Percentiles rank a stretch among this genome's conserved stretches.
These are phyloP conservation scores for Trametes punicea DNA, from an alignment of 768 basidiomycete species.

Conservation along the genomic window DNA sequence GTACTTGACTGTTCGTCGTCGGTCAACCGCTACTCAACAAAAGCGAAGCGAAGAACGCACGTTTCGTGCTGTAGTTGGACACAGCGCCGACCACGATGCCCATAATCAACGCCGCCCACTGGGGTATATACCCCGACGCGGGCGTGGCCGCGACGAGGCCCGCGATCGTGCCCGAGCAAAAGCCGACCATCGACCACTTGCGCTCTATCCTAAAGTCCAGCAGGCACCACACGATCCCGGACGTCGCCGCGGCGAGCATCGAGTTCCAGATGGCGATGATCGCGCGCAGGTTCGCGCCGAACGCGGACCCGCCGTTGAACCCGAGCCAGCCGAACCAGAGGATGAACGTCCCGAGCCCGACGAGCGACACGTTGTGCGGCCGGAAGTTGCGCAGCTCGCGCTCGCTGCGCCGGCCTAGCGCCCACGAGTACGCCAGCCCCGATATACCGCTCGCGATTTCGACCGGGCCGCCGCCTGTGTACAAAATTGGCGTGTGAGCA, in stretches of 20 bases:
- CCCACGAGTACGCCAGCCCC: constrained; percentile 83
- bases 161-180: constrained; percentile 73
- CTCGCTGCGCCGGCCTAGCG: constrained; percentile 77
- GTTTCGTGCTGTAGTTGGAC: constrained; percentile 83
- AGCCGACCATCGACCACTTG: constrained; percentile 89
- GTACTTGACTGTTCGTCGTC: constrained; percentile 52
- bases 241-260: constrained; percentile 86
- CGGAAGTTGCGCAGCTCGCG: constrained; percentile 74
- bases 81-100: constrained; percentile 69
- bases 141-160: constrained; percentile 83
- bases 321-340: constrained; percentile 88
- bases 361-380: constrained; percentile 84
- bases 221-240: constrained; percentile 65
- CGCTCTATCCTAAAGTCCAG: constrained; percentile 52
- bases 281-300: constrained; percentile 84
- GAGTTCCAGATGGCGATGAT: constrained; percentile 87
- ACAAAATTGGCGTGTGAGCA: no score
- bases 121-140: constrained; percentile 47
- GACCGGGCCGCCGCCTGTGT: constrained; percentile 76
- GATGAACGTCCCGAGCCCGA: constrained; percentile 79
- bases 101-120: constrained; percentile 74
- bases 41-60: constrained; percentile 32
- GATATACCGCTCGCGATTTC: constrained; percentile 84
- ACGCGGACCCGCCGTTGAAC: constrained; percentile 90
- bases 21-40: constrained; percentile 20